Base-by-base conservation (phyloP, 192 early-diverging fungal species). In the Cetraspora pellucida region DNA sequence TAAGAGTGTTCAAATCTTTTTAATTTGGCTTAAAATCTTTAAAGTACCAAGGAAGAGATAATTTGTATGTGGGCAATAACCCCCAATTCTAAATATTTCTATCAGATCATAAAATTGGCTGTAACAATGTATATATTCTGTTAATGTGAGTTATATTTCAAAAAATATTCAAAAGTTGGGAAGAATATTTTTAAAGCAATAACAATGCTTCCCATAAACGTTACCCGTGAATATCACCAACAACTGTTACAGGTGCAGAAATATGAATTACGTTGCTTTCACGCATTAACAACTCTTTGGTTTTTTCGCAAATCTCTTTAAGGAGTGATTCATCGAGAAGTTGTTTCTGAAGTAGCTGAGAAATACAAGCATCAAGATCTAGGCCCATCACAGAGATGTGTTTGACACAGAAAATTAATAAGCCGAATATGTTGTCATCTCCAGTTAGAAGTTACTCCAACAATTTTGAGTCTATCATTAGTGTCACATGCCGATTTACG, bases 211-310 rank as follows among this genome's bases (percentile, higher is more conserved):
- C 14, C 37, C 11, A 44, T 16, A 44, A 31, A 52, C 19, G 14
- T 65, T 59, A 70, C 54, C 67, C 47, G 43, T 72, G 58, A 57
- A 69, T 77, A 31, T 76, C 67, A 43, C 70, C 66, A 27, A 77
- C 66, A 2, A 98, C 91, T 0, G 95, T 97, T 43, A 94, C 93
- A 37, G 97, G 97, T 13, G 96, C 91, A 23, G 84, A 82, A 47
- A 98, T 92, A 28, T 85, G 85, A 16, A 92, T 85, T 37, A 96
- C 93, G 85, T 98, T 98, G 66, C 93, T 90, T 75, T 98, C 96
- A 23, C 85, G 74, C 66, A 91, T 85, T 14, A 98, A 82, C 58
- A 97, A 79, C 31, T 93, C 90, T 68, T 94, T 94, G 21, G 90
- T 89, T 57, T 87, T 88, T 49, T 90, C 88, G 77, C 96, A 97